Base-by-base conservation (phyloP, 2,329 filamentous ascomycete genomes). In the Pseudogymnoascus sp. region DNA sequence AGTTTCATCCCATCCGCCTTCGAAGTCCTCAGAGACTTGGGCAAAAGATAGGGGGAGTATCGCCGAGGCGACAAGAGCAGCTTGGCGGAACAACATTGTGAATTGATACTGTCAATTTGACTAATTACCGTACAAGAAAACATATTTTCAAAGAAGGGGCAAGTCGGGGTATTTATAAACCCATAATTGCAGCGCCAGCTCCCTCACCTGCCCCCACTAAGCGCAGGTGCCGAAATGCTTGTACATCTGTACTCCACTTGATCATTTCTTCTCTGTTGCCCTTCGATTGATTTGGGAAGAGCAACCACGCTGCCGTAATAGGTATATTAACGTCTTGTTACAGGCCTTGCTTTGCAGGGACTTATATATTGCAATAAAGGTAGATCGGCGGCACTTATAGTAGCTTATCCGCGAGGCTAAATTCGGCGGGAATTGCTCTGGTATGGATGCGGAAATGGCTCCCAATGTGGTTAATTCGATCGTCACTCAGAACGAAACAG, bases 1-100 rank as follows among this genome's bases (percentile, higher is more conserved):
- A 0, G 80, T 73, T 66, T 81, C 69, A 68, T 86, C 80, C 81
- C 79, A 84, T 43, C 83, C 83, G 62, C 69, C 76, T 69, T 86
- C 83, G 63, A 86, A 86, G 68, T 78, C 79, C 45, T 82, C 79
- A 1, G 78, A 77, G 66, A 84, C 74, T 55, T 55, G 45, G 63
- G 76, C 82, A 19, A 82, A 66, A 26, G 81, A 73, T 59, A 77
- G 72, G 1, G 80, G 78, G 41, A 80, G 69, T 43, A 81, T 72
- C 8, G 78, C 75, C 5, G 82, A 72, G 61, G 78, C 77, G 61
- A 82, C 70, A 67, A 80, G 72, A 67, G 75, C 74, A 29, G 72
- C 69, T 72, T 77, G 71, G 64, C 71, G 66, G 65, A 82, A 69
- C 79, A 82, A 81, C 31, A 37, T 73, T 65, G 43, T 61, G 52